phyloP scores from a whole-genome alignment of 768 basidiomycete genomes.

The Rhodotorula taiwanensis region DNA sequence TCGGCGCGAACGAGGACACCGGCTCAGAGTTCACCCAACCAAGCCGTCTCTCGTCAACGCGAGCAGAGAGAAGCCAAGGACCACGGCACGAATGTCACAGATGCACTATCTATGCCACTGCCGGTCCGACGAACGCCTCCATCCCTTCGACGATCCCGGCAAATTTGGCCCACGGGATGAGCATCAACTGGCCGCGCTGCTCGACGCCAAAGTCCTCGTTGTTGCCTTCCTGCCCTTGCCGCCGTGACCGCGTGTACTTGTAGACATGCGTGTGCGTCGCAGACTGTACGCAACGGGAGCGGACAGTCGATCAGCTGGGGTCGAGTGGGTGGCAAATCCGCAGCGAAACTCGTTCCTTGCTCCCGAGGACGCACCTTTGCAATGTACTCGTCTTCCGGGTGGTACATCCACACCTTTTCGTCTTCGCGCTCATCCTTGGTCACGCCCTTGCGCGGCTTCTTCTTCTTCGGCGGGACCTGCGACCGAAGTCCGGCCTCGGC shows the following conservation, averaged over 20 bases:
- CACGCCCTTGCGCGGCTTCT: conserved; percentile 39
- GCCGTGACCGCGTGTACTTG: conserved; percentile 11
- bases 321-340: no score
- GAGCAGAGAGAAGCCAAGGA: no score
- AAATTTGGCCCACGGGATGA: conserved; percentile 34
- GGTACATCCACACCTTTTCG: conserved; percentile 65
- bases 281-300: conserved; percentile 2
- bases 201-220: conserved; percentile 40
- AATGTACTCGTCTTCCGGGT: conserved; percentile 76
- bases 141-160: conserved; percentile 22
- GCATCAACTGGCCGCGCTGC: conserved; percentile 35
- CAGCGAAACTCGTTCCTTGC: background rate
- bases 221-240: background rate
- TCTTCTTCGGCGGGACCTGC: conserved; percentile 41
- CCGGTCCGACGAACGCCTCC: conserved; percentile 24
- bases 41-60: no score
- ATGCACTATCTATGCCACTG: no score
- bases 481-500: conserved; percentile 39
- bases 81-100: no score
- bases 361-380: conserved; percentile 51
- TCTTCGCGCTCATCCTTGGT: conserved; percentile 44
- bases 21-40: no score
- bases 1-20: no score
- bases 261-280: conserved; percentile 28
- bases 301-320: no score